These are phyloP conservation scores for Candida andamanensis DNA, from an alignment of 805 yeast genomes.

Conservation along the genomic window DNA sequence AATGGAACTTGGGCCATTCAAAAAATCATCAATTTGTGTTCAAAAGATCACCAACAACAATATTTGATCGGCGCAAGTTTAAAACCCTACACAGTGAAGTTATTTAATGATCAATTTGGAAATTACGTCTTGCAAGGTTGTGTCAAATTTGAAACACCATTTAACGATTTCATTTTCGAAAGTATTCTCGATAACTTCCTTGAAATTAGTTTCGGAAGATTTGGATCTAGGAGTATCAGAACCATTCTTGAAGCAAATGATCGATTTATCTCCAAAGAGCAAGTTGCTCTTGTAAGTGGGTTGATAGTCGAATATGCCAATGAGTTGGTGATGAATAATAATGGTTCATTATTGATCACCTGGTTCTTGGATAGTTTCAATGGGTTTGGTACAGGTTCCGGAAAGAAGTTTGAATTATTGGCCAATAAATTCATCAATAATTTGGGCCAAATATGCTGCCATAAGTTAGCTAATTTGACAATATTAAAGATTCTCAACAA, in stretches of 20 bases:
- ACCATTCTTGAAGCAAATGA: slow-evolving; percentile 73
- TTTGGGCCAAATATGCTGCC: slow-evolving; percentile 62
- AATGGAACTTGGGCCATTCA: slow-evolving; percentile 99
- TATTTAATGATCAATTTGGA: slow-evolving; percentile 94
- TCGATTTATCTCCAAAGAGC: slow-evolving; percentile 46
- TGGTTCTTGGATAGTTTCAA: slow-evolving; percentile 85
- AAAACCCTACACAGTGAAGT: slow-evolving; percentile 74
- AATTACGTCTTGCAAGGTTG: slow-evolving; percentile 95
- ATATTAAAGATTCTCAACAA: slow-evolving; percentile 72
- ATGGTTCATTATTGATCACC: slow-evolving; percentile 84
- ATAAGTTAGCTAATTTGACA: slow-evolving; percentile 80
- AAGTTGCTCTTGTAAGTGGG: slow-evolving; percentile 66
- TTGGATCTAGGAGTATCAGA: slow-evolving; percentile 92
- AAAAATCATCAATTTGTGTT: slow-evolving; percentile 72
- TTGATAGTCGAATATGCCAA: slow-evolving; percentile 75
- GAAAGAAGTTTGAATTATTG: slow-evolving; percentile 57
- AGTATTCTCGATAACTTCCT: slow-evolving; percentile 71
- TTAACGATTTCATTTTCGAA: slow-evolving; percentile 85
- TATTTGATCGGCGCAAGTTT: slow-evolving; percentile 63
- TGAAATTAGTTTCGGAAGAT: slow-evolving; percentile 80
- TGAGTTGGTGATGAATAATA: slow-evolving; percentile 73
- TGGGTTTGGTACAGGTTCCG: slow-evolving; percentile 15
- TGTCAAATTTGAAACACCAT: slow-evolving; percentile 82
- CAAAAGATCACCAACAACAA: slow-evolving; percentile 47
- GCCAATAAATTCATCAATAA: slow-evolving; percentile 59